phyloP scores from a whole-genome alignment of 1,284 basidiomycete species.

The Phellopilus nigrolimitatus region DNA sequence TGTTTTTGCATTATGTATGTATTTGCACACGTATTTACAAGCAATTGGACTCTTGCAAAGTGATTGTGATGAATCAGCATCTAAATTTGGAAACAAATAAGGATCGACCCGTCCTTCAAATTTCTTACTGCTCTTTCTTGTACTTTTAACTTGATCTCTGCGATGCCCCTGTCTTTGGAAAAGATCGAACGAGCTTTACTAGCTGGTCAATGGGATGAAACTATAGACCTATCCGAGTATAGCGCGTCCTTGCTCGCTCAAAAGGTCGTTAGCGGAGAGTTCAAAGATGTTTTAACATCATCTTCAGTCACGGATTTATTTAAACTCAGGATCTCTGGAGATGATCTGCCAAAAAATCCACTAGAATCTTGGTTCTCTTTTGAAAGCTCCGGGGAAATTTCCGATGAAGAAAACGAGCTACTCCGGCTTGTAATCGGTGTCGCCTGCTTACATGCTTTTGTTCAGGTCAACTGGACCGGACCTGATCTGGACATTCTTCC shows the following conservation, averaged over 20 bases:
- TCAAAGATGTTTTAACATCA: slow-evolving; percentile 16
- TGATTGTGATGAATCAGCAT: background rate
- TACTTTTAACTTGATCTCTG: background rate
- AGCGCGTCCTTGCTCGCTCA: slow-evolving; percentile 4
- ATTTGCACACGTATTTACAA: background rate
- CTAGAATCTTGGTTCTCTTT: slow-evolving; percentile 16
- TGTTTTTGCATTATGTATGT: slow-evolving; percentile 4
- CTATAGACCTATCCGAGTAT: background rate
- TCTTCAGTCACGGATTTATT: slow-evolving; percentile 5
- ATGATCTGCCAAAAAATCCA: slow-evolving; percentile 4
- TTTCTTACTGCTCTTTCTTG: background rate
- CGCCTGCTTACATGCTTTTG: slow-evolving; percentile 83
- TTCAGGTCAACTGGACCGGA: slow-evolving; percentile 97
- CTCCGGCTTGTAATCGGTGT: slow-evolving; percentile 65
- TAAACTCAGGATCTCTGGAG: slow-evolving; percentile 4
- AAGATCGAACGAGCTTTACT: slow-evolving; percentile 14
- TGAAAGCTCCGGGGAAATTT: background rate
- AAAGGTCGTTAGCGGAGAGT: slow-evolving; percentile 15
- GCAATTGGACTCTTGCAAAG: background rate
- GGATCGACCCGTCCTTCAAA: slow-evolving; percentile 1
- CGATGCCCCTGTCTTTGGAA: slow-evolving; percentile 12
- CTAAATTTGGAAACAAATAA: background rate
- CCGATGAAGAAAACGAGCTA: slow-evolving; percentile 41
- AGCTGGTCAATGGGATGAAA: slow-evolving; percentile 12
- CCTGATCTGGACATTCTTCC: slow-evolving; percentile 72